Evolutionary conservation across 768 basidiomycete species (phyloP), one percentile per base, ranked within the genome.

Genomic region (Phylloporus sp.): DNA sequence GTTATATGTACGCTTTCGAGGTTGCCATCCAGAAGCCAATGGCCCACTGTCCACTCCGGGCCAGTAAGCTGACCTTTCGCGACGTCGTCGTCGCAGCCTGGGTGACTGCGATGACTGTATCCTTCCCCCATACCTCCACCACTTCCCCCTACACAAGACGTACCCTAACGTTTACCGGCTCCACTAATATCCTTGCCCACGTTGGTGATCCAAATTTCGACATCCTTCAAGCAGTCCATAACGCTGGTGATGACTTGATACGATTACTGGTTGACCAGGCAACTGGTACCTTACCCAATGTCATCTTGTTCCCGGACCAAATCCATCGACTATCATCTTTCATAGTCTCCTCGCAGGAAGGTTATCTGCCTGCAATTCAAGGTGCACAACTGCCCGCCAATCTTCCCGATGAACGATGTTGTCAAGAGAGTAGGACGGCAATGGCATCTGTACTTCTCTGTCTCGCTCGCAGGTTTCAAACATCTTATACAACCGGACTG

Each of bases 381-480:
- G 53, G 57, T 6, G 31, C 56, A 47, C 47, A 56, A 55, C n/a
- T 48, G 55, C 45, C 61, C 5, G 53, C 58, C 29, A 53, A 63
- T 47, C 51, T 68, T 49, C 62, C 69, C 28, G 61, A 68, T 35
- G 59, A 64, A n/a, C 61, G 56, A 54, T 57, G 46, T 13, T 51
- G 36, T 35, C 56, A 45, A 41, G 62, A 68, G 43, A 59, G 57
- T 22, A 70, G 55, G 53, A 57, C 59, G 58, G 72, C 70, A 52
- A 70, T 72, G 43, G 70, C 73, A 40, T 72, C 72, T 32, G 62
- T 77, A 20, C 58, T 78, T 28, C 68, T 80, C 47, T 72, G 73
- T 31, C 69, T 80, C 15, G 77, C 78, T 18, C 77, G 76, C 55
- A 62, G 71, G 24, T 68, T 75, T 18, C 79, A 79, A 55, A 51